Percentiles rank a stretch among this genome's conserved stretches.
Conservation (phyloP, 106 monocot genomes). For the Hemerocallis citrina region DNA sequence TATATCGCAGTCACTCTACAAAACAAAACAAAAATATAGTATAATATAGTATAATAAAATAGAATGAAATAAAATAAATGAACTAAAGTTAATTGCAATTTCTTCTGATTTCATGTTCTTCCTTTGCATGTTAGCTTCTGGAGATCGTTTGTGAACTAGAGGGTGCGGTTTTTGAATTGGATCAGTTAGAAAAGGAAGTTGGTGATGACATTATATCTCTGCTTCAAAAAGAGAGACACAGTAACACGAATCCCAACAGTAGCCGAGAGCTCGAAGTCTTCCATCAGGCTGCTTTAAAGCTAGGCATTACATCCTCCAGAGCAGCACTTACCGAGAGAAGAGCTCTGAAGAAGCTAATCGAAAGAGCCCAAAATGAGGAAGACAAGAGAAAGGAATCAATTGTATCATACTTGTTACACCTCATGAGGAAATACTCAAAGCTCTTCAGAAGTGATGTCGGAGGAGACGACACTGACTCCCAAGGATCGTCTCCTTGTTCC, state of each 20-base stretch:
- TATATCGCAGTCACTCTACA: too few species aligned
- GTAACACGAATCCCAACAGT: slow-evolving; percentile 17
- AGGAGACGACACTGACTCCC: slow-evolving; percentile 58
- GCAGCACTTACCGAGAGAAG: slow-evolving; percentile 80
- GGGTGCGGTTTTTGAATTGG: slow-evolving; percentile 37
- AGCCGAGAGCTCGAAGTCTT: slow-evolving; percentile 67
- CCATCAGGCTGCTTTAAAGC: slow-evolving; percentile 46
- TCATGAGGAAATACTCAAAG: slow-evolving; percentile 87
- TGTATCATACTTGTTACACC: slow-evolving; percentile 49
- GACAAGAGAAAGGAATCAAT: slow-evolving; percentile 76
- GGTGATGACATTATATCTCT: slow-evolving; percentile 60
- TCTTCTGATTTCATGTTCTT: background rate
- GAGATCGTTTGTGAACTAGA: slow-evolving; percentile 60
- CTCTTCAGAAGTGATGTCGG: slow-evolving; percentile 54
- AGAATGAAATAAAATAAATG: too few species aligned
- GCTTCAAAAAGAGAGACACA: slow-evolving; percentile 56
- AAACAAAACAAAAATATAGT: too few species aligned
- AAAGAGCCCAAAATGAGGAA: slow-evolving; percentile 50
- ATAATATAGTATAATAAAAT: too few species aligned
- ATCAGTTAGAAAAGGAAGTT: slow-evolving; percentile 55
- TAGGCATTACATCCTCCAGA: slow-evolving; percentile 73
- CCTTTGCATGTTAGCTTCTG: slow-evolving; percentile 40
- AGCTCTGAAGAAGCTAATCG: slow-evolving; percentile 76
- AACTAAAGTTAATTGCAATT: too few species aligned
- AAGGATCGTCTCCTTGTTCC: slow-evolving; percentile 62